These are phyloP conservation scores for Trichoderma guizhouense DNA, from an alignment of 2,329 filamentous ascomycete species.

Conservation along the genomic window DNA sequence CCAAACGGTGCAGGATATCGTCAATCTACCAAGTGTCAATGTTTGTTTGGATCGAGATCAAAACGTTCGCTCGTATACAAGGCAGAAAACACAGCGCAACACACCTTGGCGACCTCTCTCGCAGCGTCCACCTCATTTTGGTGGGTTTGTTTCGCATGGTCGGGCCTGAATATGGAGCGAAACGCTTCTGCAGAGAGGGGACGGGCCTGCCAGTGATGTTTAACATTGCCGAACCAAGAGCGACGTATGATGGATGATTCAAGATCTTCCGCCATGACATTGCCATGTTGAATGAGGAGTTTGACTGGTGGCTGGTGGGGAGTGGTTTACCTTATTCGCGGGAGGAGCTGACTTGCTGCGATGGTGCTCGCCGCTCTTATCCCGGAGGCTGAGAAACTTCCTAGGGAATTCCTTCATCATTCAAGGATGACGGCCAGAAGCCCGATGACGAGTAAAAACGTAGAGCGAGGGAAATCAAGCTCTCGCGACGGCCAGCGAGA, in stretches of 20 bases:
- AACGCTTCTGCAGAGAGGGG: conserved; percentile 56
- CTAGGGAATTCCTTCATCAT: conserved; percentile 56
- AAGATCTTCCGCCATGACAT: neutral
- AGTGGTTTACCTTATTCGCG: conserved; percentile 29
- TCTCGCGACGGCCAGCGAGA: conserved; percentile 34
- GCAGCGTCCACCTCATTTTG: conserved; percentile 17
- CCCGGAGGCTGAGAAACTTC: conserved; percentile 68
- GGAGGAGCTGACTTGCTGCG: conserved; percentile 56
- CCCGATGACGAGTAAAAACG: conserved; percentile 14
- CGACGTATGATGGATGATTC: neutral
- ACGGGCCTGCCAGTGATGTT: conserved; percentile 40
- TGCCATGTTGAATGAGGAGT: neutral
- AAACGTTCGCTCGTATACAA: neutral
- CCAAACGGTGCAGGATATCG: conserved; percentile 38
- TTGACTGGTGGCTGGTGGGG: neutral
- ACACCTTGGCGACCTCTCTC: conserved; percentile 41
- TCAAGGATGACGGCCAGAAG: conserved; percentile 12
- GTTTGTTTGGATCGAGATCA: neutral
- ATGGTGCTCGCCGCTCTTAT: conserved; percentile 55
- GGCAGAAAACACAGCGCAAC: neutral
- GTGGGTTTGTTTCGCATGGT: conserved; percentile 49
- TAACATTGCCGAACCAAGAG: conserved; percentile 18
- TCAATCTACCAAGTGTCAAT: conserved; percentile 36
- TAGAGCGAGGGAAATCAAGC: conserved; percentile 18
- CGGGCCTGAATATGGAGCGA: conserved; percentile 61